phyloP scores from a whole-genome alignment of 441 rosid genomes.

The Pelargonium exstipulatum region DNA sequence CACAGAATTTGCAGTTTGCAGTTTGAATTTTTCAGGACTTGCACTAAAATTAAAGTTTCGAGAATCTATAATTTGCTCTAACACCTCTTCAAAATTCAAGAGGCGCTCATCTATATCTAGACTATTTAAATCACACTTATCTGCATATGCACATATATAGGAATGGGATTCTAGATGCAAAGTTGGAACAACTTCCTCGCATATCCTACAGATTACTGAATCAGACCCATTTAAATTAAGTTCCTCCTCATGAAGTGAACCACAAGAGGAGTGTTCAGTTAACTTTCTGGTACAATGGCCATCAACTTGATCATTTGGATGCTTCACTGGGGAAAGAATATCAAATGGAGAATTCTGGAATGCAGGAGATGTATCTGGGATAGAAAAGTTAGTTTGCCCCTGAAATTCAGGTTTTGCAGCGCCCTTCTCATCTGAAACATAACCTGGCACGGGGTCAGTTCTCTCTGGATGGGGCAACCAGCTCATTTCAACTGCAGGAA shows the following conservation, averaged over 20 bases:
- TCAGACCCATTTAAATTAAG: conserved; percentile 41
- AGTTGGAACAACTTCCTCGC: conserved; percentile 73
- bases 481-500: conserved; percentile 63
- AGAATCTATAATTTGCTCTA: conserved; percentile 72
- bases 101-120: conserved; percentile 66
- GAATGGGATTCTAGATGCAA: conserved; percentile 75
- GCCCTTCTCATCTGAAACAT: conserved; percentile 30
- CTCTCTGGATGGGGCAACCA: conserved; percentile 45
- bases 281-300: conserved; percentile 20
- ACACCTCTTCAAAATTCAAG: conserved; percentile 62
- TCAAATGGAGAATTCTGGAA: conserved; percentile 30
- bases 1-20: conserved; percentile 36
- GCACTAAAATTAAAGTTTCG: conserved; percentile 41
- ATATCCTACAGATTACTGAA: conserved; percentile 68
- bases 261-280: conserved; percentile 19
- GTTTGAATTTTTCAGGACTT: conserved; percentile 47
- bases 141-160: conserved; percentile 83
- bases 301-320: conserved; percentile 24
- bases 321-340: conserved; percentile 29
- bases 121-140: conserved; percentile 67
- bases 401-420: conserved; percentile 26
- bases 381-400: conserved; percentile 28
- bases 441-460: conserved; percentile 31
- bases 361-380: conserved; percentile 25
- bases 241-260: conserved; percentile 35